phyloP scores from a whole-genome alignment of 129 eudicot species.

The Gnaphalium uliginosum region DNA sequence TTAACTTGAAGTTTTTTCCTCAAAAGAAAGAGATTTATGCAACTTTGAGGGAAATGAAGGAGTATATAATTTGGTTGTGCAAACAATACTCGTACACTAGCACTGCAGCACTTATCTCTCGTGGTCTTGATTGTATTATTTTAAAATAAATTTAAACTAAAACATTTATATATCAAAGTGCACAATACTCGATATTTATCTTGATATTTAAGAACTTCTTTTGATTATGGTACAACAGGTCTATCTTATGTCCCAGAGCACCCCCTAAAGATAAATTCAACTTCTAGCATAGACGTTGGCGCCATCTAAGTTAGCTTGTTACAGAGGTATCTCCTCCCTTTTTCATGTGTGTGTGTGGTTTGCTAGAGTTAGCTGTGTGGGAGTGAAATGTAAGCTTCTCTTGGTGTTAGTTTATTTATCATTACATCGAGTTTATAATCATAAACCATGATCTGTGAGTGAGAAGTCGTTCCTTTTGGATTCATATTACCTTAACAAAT shows the following conservation, averaged over 20 bases:
- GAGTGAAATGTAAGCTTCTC: slow-evolving; percentile 14
- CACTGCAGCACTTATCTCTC: too few species aligned
- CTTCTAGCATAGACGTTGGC: slow-evolving; percentile 58
- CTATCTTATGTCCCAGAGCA: slow-evolving; percentile 71
- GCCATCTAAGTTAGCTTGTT: slow-evolving; percentile 37
- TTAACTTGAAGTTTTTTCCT: neutral
- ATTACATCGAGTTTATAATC: neutral
- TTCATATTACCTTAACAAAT: neutral
- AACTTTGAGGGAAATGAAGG: neutral
- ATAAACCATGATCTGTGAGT: slow-evolving; percentile 9
- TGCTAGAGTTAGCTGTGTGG: neutral
- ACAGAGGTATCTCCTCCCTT: slow-evolving; percentile 7
- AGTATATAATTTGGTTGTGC: neutral
- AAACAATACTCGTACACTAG: too few species aligned
- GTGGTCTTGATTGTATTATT: too few species aligned
- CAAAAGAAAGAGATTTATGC: neutral
- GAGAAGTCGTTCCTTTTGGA: neutral
- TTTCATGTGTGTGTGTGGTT: neutral
- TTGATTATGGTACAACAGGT: slow-evolving; percentile 48
- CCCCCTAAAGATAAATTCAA: slow-evolving; percentile 75
- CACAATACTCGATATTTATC: neutral
- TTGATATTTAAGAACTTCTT: neutral
- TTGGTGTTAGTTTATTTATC: slow-evolving; percentile 22
- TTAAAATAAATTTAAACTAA: neutral
- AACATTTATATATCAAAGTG: neutral